A percentile compares a stretch with the other conserved stretches of the same genome.
phyloP scores from a whole-genome alignment of 1,284 basidiomycete species.

The Leccinum angustisporum region DNA sequence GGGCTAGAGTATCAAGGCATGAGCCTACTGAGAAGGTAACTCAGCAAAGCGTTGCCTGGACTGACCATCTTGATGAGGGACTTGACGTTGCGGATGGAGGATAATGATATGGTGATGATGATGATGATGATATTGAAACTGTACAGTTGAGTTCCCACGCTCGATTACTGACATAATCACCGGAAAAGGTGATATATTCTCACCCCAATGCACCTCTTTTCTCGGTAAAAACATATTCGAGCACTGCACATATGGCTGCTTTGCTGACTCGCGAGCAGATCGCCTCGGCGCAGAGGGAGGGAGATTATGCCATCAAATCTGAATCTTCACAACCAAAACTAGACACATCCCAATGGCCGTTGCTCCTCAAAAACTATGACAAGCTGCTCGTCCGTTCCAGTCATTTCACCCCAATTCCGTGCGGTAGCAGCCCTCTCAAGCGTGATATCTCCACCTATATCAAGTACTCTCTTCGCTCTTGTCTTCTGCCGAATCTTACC shows the following conservation, averaged over 20 bases:
- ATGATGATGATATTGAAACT: conserved; percentile 33
- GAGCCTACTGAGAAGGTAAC: conserved; percentile 90
- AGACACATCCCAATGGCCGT: conserved; percentile 96
- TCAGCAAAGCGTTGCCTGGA: conserved; percentile 81
- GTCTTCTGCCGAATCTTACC: conserved; percentile 9
- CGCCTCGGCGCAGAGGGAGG: conserved; percentile 67
- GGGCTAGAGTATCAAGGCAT: conserved; percentile 55
- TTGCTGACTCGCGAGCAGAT: conserved; percentile 64
- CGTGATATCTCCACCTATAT: conserved; percentile 90
- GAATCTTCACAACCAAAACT: conserved; percentile 74
- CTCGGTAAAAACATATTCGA: background rate
- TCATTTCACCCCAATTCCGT: conserved; percentile 97
- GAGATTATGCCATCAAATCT: conserved; percentile 84
- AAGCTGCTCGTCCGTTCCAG: conserved; percentile 91
- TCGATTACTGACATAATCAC: conserved; percentile 14
- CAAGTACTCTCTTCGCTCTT: conserved; percentile 52
- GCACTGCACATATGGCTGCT: conserved; percentile 32
- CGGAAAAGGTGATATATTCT: conserved; percentile 14
- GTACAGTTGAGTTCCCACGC: conserved; percentile 40
- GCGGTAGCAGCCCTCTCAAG: conserved; percentile 89
- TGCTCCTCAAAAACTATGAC: conserved; percentile 99
- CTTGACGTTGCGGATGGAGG: conserved; percentile 6
- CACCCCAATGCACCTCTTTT: conserved; percentile 2
- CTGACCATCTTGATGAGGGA: conserved; percentile 63
- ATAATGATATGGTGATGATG: conserved; percentile 1